Evolutionary conservation across 169 alveolate species (phyloP).

Genomic region (Plasmodium cynomolgi): DNA sequence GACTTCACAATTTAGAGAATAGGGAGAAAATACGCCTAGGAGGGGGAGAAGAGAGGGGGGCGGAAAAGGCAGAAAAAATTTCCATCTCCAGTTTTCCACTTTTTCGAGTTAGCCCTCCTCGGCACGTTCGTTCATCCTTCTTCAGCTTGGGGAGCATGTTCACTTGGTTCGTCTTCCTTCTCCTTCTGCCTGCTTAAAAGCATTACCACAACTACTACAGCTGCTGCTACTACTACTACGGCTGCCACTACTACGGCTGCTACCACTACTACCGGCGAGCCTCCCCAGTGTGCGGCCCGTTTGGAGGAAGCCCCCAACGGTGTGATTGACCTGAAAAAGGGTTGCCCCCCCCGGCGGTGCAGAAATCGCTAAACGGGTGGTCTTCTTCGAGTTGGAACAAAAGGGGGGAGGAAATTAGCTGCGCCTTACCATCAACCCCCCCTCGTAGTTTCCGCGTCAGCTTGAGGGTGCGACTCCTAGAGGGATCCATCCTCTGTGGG

Average conservation of each 20-base stretch:
- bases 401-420: not conserved
- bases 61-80: not conserved
- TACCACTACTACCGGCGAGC: not conserved
- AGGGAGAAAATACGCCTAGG: not conserved
- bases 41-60: not conserved
- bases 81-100: not conserved
- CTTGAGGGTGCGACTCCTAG: not conserved
- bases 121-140: not conserved
- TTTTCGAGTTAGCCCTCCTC: not conserved
- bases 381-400: not conserved
- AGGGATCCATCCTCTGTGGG: not conserved
- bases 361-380: not conserved
- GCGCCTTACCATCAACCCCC: not conserved
- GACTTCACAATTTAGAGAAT: not conserved
- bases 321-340: too few relatives aligned
- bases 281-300: not conserved
- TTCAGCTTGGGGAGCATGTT: not conserved
- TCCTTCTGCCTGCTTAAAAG: not conserved
- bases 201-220: too few relatives aligned
- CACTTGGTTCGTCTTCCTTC: not conserved
- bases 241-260: too few relatives aligned
- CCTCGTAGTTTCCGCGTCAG: not conserved
- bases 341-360: not conserved
- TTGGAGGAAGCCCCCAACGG: not conserved
- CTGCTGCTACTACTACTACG: too few relatives aligned